Evolutionary conservation across 805 yeast genomes (phyloP).

Genomic region (Zygosaccharomyces bailii): DNA sequence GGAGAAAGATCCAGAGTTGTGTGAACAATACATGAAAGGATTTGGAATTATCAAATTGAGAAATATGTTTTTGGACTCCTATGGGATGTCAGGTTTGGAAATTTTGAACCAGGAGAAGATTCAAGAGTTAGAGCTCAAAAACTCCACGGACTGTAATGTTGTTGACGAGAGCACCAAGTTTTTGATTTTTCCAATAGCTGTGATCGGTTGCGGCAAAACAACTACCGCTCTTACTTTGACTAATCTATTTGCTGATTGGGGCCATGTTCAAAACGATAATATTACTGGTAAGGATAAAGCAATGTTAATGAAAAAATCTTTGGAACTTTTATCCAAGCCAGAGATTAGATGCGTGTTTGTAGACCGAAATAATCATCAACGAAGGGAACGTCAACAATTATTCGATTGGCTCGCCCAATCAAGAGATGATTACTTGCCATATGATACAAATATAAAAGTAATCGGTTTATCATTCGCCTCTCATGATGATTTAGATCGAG

Average conservation of each 20-base stretch:
- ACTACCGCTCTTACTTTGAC: conserved; percentile 64
- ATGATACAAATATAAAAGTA: conserved; percentile 47
- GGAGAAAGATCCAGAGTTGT: conserved; percentile 44
- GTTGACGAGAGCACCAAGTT: conserved; percentile 46
- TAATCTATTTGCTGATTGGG: conserved; percentile 58
- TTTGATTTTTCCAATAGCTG: conserved; percentile 77
- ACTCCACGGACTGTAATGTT: conserved; percentile 37
- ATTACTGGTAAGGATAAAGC: conserved; percentile 47
- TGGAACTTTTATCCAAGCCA: conserved; percentile 39
- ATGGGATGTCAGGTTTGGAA: conserved; percentile 58
- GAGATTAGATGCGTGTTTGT: conserved; percentile 52
- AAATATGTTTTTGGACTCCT: conserved; percentile 53
- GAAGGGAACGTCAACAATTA: conserved; percentile 63
- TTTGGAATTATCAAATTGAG: conserved; percentile 75
- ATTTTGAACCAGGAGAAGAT: conserved; percentile 46
- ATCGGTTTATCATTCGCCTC: conserved; percentile 69
- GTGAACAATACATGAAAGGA: conserved; percentile 47
- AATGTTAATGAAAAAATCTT: conserved; percentile 46
- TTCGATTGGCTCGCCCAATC: conserved; percentile 48
- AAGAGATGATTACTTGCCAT: conserved; percentile 43
- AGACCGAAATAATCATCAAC: conserved; percentile 81
- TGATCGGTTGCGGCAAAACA: conserved; percentile 94
- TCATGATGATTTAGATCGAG: conserved; percentile 33
- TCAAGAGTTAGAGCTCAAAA: conserved; percentile 39
- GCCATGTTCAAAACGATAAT: conserved; percentile 79